These are phyloP conservation scores for Tricholoma hemisulphureum DNA, from an alignment of 768 basidiomycete genomes.

Conservation along the genomic window DNA sequence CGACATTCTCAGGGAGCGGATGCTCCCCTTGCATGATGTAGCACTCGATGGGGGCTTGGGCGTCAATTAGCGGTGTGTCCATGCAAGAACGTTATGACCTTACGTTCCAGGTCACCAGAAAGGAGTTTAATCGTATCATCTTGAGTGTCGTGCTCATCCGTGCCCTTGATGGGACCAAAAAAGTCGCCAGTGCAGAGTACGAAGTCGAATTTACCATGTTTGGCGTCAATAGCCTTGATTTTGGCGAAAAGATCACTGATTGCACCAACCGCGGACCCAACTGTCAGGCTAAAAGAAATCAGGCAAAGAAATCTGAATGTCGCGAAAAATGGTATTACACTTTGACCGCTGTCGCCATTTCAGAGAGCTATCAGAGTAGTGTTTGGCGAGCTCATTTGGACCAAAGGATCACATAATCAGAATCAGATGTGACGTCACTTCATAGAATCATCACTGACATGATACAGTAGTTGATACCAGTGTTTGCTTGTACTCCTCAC, in stretches of 20 bases:
- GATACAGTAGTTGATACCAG: no score
- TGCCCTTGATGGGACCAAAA: conserved; percentile 56
- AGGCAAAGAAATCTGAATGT: not conserved
- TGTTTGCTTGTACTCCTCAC: no score
- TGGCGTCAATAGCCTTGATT: conserved; percentile 79
- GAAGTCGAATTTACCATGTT: conserved; percentile 91
- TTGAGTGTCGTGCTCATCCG: conserved; percentile 33
- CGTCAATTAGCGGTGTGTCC: conserved; percentile 5
- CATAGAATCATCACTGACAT: no score
- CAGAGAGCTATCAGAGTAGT: not conserved
- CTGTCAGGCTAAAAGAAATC: conserved; percentile 50
- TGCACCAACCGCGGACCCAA: conserved; percentile 77
- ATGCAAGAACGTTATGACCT: conserved; percentile 10
- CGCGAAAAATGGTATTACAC: conserved; percentile 28
- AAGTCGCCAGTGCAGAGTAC: conserved; percentile 84
- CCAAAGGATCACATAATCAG: not conserved
- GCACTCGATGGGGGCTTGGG: conserved; percentile 78
- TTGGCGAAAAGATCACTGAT: conserved; percentile 77
- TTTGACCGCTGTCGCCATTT: conserved; percentile 33
- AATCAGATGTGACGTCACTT: not conserved
- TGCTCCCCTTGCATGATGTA: conserved; percentile 90
- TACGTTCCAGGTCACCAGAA: conserved; percentile 67
- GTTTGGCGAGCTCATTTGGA: conserved; percentile 8
- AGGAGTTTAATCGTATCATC: conserved; percentile 61
- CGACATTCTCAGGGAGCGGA: conserved; percentile 68